Base-by-base conservation (phyloP, 2,329 filamentous ascomycete species). In the Beauveria scarabaeidicola region DNA sequence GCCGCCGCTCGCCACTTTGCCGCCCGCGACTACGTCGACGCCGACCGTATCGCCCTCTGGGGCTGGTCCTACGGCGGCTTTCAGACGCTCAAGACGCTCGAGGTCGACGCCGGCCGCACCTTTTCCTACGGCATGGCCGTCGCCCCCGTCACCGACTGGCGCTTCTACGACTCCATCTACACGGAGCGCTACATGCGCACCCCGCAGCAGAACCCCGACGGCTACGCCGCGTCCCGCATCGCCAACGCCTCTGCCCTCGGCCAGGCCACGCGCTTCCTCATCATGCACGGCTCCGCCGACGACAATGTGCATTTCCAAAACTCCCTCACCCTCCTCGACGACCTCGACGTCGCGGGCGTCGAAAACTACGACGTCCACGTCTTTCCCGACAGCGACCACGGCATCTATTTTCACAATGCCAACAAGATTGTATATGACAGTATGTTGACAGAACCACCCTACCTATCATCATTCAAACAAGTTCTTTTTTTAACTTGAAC, bases 221-320 rank as follows among this genome's bases (percentile, higher is more conserved):
- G 94, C 13, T 99, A 97, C 75, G 79, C 85, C 46, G 85, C 83
- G 63, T 84, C 89, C 5, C 84, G 84, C 56, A 85, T 99, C 68
- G 82, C 72, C 61, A 90, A 99, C 69, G 87, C 86, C 63, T 78
- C 82, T 0, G 88, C 90, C 0, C 79, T 99, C 7, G 77, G 80
- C 4, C 74, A 85, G 64, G 96, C 88, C 70, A 89, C 92, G 62
- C 86, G 93, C 36, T 99, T 97, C 77, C 78, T 99, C 43, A 72
- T 99, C 67, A 97, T 97, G 90, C 94, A 99, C 70, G 94, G 94
- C 65, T 84, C 91, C n/a, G 89, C 89, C 8, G 94, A 99, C 69
- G 94, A 99, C 74, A 99, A 99, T 68, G 94, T 99, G 13, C 95
- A 99, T 72, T 86, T 96, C 73, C 95, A 99, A 73, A 97, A 96